Base-by-base conservation (phyloP, 1,139 yeast species). In the Yamadazyma diddensiae region DNA sequence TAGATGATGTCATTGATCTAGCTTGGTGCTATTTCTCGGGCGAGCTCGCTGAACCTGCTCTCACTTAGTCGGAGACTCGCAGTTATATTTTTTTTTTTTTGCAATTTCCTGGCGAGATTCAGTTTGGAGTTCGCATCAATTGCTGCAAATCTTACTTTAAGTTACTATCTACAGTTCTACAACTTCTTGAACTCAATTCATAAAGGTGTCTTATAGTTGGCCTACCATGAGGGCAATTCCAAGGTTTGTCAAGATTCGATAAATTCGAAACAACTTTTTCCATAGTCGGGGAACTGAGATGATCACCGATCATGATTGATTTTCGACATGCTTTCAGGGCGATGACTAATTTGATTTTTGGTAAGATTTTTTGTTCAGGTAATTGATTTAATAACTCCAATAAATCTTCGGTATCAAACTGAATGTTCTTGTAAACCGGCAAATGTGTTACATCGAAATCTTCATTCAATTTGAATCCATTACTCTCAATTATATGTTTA, bases 161-260 rank as follows among this genome's bases (percentile, higher is more conserved):
- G n/a, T n/a, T n/a, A n/a, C n/a, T n/a, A n/a, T n/a, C n/a, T n/a
- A n/a, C n/a, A n/a, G n/a, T n/a, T n/a, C n/a, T n/a, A n/a, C n/a
- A n/a, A n/a, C n/a, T n/a, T n/a, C n/a, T n/a, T n/a, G n/a, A n/a
- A n/a, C n/a, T n/a, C n/a, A n/a, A n/a, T n/a, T 85, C 88, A 42
- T 80, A 75, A 36, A 92, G 63, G 55, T 92, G 97, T 36, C 98
- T 69, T 82, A 92, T 77, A 2, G 99, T 92, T 1, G 98, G 99
- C 40, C 99, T 65, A 0, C 99, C 98, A 58, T 92, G 99, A 0
- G 99, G 99, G 56, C 99, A 92, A 51, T 90, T 92, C 98, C 98
- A 94, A 0, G 99, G 99, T 50, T 86, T 86, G 41, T 88, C 92
- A 23, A 94, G 62, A 0, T 57, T 61, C 14, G 94, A 77, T 36